These are phyloP conservation scores for Lecanicillium sp. DNA, from an alignment of 2,329 filamentous ascomycete genomes.

Conservation along the genomic window DNA sequence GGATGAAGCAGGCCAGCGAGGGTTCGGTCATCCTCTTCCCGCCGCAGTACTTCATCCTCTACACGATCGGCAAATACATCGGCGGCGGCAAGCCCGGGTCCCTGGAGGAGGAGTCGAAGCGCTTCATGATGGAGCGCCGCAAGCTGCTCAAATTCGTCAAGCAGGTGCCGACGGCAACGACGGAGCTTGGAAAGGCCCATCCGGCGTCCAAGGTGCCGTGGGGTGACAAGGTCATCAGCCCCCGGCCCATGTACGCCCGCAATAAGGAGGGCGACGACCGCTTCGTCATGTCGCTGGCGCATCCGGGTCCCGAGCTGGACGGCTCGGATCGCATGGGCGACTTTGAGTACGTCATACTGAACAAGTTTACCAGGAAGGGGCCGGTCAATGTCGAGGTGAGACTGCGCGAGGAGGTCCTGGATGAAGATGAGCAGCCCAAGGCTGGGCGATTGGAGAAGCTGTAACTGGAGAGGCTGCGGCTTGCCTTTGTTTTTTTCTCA, in stretches of 20 bases:
- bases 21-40: conserved; percentile 81
- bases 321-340: conserved; percentile 47
- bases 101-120: conserved; percentile 21
- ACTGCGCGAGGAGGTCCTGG: conserved; percentile 42
- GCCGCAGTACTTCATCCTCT: conserved; percentile 74
- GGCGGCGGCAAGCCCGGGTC: conserved; percentile 24
- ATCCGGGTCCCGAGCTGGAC: conserved; percentile 50
- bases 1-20: conserved; percentile 57
- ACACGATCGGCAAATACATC: conserved; percentile 51
- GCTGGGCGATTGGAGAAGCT: conserved; percentile 21
- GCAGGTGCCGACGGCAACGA: conserved; percentile 35
- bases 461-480: conserved; percentile 14
- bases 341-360: conserved; percentile 51
- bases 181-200: conserved; percentile 33
- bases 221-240: conserved; percentile 57
- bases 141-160: conserved; percentile 49
- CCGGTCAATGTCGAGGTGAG: conserved; percentile 49
- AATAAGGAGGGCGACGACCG: conserved; percentile 35
- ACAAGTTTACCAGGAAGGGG: conserved; percentile 45
- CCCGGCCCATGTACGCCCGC: conserved; percentile 40
- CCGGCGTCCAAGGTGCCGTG: conserved; percentile 44
- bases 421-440: conserved; percentile 33
- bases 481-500: neutral
- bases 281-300: conserved; percentile 50
- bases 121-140: conserved; percentile 45